These are phyloP conservation scores for Yamadazyma philogaea DNA, from an alignment of 805 yeast genomes.

Conservation along the genomic window DNA sequence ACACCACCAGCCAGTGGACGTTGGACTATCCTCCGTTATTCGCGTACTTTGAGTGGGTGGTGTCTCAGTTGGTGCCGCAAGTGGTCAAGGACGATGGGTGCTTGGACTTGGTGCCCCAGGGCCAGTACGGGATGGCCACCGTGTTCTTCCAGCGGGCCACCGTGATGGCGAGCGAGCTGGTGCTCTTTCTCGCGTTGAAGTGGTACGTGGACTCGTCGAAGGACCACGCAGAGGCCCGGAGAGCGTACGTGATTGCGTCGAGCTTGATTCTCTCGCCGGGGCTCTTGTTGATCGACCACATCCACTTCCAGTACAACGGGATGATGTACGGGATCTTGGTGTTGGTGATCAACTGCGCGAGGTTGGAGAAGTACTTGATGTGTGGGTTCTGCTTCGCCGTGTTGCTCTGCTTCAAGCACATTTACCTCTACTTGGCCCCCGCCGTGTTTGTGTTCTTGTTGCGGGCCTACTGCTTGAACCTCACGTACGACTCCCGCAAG, in stretches of 20 bases:
- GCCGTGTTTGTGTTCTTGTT: constrained; percentile 81
- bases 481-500: constrained; percentile 24
- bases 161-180: constrained; percentile 73
- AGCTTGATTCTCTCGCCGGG: constrained; percentile 89
- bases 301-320: constrained; percentile 96
- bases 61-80: constrained; percentile 69
- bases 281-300: constrained; percentile 84
- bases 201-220: constrained; percentile 55
- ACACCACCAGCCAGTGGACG: constrained; percentile 83
- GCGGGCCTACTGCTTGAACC: constrained; percentile 65
- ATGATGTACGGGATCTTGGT: constrained; percentile 84
- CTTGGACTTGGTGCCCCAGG: constrained; percentile 61
- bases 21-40: constrained; percentile 97
- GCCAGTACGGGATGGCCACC: constrained; percentile 74
- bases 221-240: constrained; percentile 36
- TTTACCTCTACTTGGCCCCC: constrained; percentile 89
- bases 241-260: constrained; percentile 73
- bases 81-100: constrained; percentile 71
- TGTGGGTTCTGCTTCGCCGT: constrained; percentile 71
- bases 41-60: constrained; percentile 87
- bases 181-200: constrained; percentile 68
- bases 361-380: constrained; percentile 50
- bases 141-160: constrained; percentile 77
- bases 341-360: constrained; percentile 69
- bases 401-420: constrained; percentile 90